phyloP scores from a whole-genome alignment of 257 asterid genomes.

The Primulina huaijiensis region DNA sequence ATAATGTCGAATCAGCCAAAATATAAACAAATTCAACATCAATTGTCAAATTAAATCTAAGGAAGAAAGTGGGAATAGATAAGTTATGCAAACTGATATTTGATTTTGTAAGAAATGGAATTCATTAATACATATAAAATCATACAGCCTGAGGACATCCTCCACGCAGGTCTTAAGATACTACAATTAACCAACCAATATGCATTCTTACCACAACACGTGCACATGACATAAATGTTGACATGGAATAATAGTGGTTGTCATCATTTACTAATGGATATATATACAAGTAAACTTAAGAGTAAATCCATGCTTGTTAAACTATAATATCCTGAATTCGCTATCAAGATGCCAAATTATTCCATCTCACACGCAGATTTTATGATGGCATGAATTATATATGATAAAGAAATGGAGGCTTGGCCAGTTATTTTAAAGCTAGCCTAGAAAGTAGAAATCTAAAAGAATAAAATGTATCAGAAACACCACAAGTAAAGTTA shows the following conservation, averaged over 20 bases:
- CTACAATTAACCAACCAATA: background rate
- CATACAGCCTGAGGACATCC: background rate
- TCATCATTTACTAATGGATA: background rate
- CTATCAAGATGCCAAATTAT: background rate
- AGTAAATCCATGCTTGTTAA: background rate
- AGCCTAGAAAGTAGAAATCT: conserved; percentile 5
- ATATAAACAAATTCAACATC: background rate
- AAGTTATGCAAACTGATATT: background rate
- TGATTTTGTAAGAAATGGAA: background rate
- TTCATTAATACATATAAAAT: no score
- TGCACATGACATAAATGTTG: no score
- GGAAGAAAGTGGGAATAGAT: background rate
- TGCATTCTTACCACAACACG: background rate
- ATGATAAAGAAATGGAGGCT: background rate
- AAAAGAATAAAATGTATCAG: background rate
- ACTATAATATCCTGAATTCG: background rate
- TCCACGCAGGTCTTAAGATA: background rate
- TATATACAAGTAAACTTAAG: background rate
- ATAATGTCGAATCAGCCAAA: background rate
- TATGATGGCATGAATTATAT: background rate
- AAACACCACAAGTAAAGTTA: background rate
- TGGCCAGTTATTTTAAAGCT: conserved; percentile 1
- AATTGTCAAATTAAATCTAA: background rate
- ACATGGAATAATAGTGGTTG: background rate
- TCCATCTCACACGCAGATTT: background rate